These are phyloP conservation scores for Coemansia sp. DNA, from an alignment of 192 early-diverging fungal species.

Conservation along the genomic window DNA sequence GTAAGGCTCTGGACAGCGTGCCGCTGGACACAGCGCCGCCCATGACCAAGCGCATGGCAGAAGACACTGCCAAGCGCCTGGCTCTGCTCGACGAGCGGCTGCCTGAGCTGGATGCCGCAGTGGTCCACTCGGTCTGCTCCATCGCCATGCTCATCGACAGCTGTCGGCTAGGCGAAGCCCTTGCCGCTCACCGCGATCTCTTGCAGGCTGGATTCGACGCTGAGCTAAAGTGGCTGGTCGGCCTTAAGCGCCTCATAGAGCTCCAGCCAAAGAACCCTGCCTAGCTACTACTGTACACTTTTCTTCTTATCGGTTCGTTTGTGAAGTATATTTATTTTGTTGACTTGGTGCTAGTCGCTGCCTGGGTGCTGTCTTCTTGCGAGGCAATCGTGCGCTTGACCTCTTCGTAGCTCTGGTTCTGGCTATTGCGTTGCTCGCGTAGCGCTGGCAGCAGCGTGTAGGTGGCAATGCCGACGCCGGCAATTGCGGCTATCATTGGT, in stretches of 20 bases:
- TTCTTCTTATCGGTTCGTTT: background rate
- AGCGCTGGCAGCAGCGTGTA: slow-evolving; percentile 37
- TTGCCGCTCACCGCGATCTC: slow-evolving; percentile 18
- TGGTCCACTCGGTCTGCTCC: slow-evolving; percentile 12
- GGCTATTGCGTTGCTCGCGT: slow-evolving; percentile 1
- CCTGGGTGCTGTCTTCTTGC: background rate
- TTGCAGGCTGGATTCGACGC: slow-evolving; percentile 32
- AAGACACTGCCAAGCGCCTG: slow-evolving; percentile 33
- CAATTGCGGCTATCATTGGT: slow-evolving; percentile 21
- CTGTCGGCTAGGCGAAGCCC: slow-evolving; percentile 12
- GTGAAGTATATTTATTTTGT: background rate
- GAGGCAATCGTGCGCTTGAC: background rate
- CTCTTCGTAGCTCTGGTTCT: background rate
- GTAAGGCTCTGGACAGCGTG: slow-evolving; percentile 5
- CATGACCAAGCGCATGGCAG: slow-evolving; percentile 24
- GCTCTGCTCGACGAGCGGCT: slow-evolving; percentile 24
- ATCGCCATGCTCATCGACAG: slow-evolving; percentile 23
- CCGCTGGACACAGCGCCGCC: background rate
- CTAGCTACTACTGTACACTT: background rate
- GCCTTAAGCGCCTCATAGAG: slow-evolving; percentile 47
- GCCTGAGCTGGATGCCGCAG: slow-evolving; percentile 11
- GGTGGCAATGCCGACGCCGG: slow-evolving; percentile 21
- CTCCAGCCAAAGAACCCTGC: slow-evolving; percentile 19
- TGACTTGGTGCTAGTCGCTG: background rate
- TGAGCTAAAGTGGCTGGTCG: slow-evolving; percentile 50